These are phyloP conservation scores for Termitomyces sp. DNA, from an alignment of 768 basidiomycete species.

Conservation along the genomic window DNA sequence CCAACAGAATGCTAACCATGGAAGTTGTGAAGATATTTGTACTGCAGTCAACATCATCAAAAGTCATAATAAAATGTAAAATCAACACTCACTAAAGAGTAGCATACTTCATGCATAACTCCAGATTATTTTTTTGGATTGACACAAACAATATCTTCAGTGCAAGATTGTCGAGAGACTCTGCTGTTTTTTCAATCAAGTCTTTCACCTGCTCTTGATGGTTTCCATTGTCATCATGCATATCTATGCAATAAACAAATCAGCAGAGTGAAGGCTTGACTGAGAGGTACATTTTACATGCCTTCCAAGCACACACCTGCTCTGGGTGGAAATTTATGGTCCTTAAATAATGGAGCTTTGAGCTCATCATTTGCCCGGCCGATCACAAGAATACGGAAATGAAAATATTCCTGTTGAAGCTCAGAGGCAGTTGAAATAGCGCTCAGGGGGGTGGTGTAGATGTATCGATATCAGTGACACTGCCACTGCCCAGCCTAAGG, in stretches of 20 bases:
- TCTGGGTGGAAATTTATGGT: not conserved
- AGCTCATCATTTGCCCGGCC: not conserved
- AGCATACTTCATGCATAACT: not conserved
- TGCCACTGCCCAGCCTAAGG: too few species aligned
- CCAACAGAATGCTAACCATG: not conserved
- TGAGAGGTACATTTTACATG: too few species aligned
- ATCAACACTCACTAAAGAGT: not conserved
- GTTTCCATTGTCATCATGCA: not conserved
- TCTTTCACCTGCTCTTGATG: not conserved
- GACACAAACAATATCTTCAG: not conserved
- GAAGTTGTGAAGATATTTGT: not conserved
- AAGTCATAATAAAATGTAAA: too few species aligned
- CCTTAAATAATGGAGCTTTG: not conserved
- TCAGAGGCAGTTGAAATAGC: not conserved
- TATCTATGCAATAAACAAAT: not conserved
- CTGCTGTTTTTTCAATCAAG: not conserved
- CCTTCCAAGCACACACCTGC: not conserved
- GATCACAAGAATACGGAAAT: conserved; percentile 5
- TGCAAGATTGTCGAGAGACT: not conserved
- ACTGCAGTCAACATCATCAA: not conserved
- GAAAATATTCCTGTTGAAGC: not conserved
- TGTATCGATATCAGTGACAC: too few species aligned
- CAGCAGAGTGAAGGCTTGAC: not conserved
- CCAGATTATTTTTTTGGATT: not conserved
- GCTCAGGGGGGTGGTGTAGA: too few species aligned